These are phyloP conservation scores for Zymoseptoria passerinii DNA, from an alignment of 2,329 filamentous ascomycete genomes.

Conservation along the genomic window DNA sequence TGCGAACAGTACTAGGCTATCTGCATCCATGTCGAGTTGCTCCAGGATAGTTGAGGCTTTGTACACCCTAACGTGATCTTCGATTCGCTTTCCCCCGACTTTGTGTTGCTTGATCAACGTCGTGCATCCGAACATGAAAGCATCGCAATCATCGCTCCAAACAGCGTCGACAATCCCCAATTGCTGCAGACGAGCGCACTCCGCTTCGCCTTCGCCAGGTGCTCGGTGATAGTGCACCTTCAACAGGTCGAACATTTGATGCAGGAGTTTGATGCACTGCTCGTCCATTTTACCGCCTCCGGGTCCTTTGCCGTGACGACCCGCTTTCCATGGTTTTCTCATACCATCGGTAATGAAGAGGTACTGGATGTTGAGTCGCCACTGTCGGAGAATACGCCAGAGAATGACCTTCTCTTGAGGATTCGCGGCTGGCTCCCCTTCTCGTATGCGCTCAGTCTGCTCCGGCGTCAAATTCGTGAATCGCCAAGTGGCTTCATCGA, in stretches of 20 bases:
- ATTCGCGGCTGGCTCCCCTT: conserved; percentile 32
- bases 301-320: conserved; percentile 25
- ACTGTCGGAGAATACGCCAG: conserved; percentile 37
- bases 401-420: conserved; percentile 37
- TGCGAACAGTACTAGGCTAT: conserved; percentile 35
- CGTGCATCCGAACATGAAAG: conserved; percentile 41
- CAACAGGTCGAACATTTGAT: conserved; percentile 33
- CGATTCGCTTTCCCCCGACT: conserved; percentile 32
- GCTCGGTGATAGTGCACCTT: conserved; percentile 38
- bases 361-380: conserved; percentile 43
- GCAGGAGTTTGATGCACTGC: conserved; percentile 27
- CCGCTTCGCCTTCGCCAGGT: conserved; percentile 40
- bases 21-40: conserved; percentile 26
- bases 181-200: conserved; percentile 40
- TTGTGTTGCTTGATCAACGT: conserved; percentile 32
- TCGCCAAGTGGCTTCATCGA: conserved; percentile 39
- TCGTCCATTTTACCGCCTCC: conserved; percentile 29
- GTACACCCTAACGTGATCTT: conserved; percentile 28
- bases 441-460: conserved; percentile 29
- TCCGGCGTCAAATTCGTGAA: conserved; percentile 35
- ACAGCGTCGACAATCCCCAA: conserved; percentile 42
- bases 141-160: conserved; percentile 42
- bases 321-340: conserved; percentile 27
- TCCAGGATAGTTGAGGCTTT: conserved; percentile 23
- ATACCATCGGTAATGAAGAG: conserved; percentile 50